Conservation (phyloP, 805 yeast species). For the Cyberlindnera mrakii region DNA sequence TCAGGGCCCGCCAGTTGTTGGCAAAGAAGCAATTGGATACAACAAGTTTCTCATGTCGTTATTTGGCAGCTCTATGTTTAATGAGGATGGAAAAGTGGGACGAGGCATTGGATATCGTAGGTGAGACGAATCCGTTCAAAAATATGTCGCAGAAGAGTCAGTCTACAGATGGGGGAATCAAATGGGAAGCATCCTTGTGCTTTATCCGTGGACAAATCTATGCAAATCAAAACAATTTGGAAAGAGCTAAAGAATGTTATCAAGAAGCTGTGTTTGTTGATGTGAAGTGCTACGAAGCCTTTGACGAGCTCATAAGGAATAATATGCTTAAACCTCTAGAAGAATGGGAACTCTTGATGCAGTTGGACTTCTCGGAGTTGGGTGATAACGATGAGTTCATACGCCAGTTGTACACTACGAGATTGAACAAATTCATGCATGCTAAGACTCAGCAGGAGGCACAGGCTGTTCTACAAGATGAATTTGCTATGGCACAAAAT, state of each 20-base stretch:
- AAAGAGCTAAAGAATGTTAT: constrained; percentile 78
- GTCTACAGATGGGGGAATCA: constrained; percentile 76
- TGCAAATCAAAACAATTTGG: constrained; percentile 77
- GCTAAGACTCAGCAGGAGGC: constrained; percentile 56
- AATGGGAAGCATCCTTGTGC: constrained; percentile 82
- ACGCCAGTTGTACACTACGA: constrained; percentile 67
- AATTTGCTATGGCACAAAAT: constrained; percentile 64
- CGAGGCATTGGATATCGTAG: constrained; percentile 81
- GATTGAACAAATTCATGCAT: constrained; percentile 68
- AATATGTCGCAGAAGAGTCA: constrained; percentile 30
- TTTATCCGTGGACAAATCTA: constrained; percentile 79
- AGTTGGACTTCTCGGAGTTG: constrained; percentile 62
- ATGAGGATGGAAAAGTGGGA: constrained; percentile 74
- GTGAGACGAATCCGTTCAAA: constrained; percentile 72
- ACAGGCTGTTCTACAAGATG: constrained; percentile 58
- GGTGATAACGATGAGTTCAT: constrained; percentile 79
- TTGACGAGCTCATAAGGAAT: constrained; percentile 66
- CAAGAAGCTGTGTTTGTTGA: constrained; percentile 84
- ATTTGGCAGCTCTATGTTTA: constrained; percentile 70
- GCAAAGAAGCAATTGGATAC: constrained; percentile 46
- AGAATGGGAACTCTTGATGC: constrained; percentile 73
- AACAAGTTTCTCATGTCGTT: constrained; percentile 68
- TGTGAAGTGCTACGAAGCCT: constrained; percentile 90
- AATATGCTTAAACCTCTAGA: constrained; percentile 77
- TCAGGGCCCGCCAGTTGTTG: constrained; percentile 71